phyloP scores from a whole-genome alignment of 768 basidiomycete genomes.

The Lentinula guzmanii region DNA sequence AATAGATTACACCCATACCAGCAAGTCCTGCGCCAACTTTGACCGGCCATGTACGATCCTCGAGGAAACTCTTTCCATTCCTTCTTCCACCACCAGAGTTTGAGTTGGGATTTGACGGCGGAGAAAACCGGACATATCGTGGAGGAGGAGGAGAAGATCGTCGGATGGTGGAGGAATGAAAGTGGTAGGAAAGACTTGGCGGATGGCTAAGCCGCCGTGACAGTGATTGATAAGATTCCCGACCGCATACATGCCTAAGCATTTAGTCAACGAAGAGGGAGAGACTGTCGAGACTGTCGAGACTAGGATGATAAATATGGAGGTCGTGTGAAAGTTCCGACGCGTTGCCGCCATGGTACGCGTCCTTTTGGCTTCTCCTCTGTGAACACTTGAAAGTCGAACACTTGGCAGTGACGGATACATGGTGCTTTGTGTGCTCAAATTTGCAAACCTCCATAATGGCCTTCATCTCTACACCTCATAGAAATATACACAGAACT shows the following conservation, averaged over 20 bases:
- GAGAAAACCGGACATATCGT: constrained; percentile 4
- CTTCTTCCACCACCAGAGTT: neutral
- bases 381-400: neutral
- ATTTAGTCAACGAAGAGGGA: neutral
- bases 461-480: too few species aligned
- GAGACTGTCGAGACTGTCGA: neutral
- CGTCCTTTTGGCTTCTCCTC: neutral
- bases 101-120: neutral
- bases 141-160: neutral
- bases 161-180: neutral
- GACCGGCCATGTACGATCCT: neutral
- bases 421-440: too few species aligned
- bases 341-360: neutral
- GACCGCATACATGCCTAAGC: neutral
- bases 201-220: neutral
- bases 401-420: too few species aligned
- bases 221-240: neutral
- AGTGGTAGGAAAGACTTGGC: neutral
- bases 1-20: constrained; percentile 5
- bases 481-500: too few species aligned
- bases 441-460: too few species aligned
- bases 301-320: neutral
- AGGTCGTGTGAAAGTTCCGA: neutral
- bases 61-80: neutral
- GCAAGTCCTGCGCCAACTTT: constrained; percentile 3